Evolutionary conservation across 1,139 yeast species (phyloP).

Genomic region (Kazachstania sp.): DNA sequence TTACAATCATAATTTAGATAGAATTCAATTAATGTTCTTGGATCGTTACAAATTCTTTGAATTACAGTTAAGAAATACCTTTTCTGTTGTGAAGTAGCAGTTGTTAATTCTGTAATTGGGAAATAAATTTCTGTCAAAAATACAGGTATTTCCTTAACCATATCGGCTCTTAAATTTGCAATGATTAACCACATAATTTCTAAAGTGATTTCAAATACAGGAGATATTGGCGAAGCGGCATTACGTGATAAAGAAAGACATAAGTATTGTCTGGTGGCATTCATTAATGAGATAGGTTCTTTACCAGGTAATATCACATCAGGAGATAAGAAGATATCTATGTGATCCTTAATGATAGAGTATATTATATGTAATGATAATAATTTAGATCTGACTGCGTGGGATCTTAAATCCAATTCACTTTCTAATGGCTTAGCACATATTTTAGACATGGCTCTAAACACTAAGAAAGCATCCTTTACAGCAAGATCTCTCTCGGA

Average conservation of each 20-base stretch:
- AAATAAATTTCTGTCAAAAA: slow-evolving; percentile 88
- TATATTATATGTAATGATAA: slow-evolving; percentile 83
- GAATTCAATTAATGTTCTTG: slow-evolving; percentile 83
- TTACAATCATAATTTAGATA: slow-evolving; percentile 96
- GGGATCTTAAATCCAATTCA: slow-evolving; percentile 81
- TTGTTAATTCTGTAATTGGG: slow-evolving; percentile 86
- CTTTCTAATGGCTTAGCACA: slow-evolving; percentile 75
- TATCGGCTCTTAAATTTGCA: slow-evolving; percentile 74
- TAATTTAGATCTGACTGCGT: slow-evolving; percentile 83
- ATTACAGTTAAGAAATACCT: slow-evolving; percentile 73
- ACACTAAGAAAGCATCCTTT: slow-evolving; percentile 86
- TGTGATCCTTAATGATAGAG: slow-evolving; percentile 75
- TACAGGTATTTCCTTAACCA: slow-evolving; percentile 88
- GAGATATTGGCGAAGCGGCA: slow-evolving; percentile 86
- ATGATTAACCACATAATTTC: slow-evolving; percentile 90
- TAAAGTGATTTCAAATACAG: slow-evolving; percentile 83
- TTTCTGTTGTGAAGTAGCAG: slow-evolving; percentile 89
- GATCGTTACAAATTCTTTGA: slow-evolving; percentile 76
- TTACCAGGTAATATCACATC: slow-evolving; percentile 52
- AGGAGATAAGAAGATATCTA: slow-evolving; percentile 67
- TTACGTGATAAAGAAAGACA: slow-evolving; percentile 80
- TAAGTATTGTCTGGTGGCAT: slow-evolving; percentile 76
- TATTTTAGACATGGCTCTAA: slow-evolving; percentile 89
- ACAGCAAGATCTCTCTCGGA: slow-evolving; percentile 61
- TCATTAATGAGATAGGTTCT: slow-evolving; percentile 59